Evolutionary conservation across 257 asterid genomes (phyloP).

Genomic region (Nicotiana sylvestris): DNA sequence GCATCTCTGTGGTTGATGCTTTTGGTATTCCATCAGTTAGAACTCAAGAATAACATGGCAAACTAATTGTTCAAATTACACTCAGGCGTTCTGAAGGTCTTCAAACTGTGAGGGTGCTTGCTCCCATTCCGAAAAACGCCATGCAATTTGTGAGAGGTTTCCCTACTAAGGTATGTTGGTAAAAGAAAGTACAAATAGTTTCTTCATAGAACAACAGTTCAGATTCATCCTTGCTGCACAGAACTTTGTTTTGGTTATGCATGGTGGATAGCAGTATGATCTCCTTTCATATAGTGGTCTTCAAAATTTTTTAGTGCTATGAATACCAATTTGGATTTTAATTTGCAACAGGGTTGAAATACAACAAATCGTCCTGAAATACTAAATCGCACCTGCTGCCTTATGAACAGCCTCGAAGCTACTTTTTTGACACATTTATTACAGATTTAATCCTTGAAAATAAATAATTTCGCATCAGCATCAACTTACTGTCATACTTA

Average conservation of each 20-base stretch:
- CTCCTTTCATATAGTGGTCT: conserved; percentile 1
- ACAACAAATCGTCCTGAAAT: background rate
- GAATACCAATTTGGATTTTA: background rate
- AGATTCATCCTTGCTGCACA: background rate
- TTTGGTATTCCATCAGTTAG: conserved; percentile 4
- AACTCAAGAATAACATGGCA: conserved; percentile 1
- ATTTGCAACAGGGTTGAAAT: background rate
- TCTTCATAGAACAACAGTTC: background rate
- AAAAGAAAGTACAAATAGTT: background rate
- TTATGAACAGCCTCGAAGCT: background rate
- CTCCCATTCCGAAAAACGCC: conserved; percentile 87
- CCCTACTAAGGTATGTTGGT: conserved; percentile 76
- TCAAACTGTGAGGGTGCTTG: conserved; percentile 72
- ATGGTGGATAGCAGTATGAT: background rate
- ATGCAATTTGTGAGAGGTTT: conserved; percentile 82
- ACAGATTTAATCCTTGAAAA: background rate
- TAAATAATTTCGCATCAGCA: background rate
- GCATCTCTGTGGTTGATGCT: background rate
- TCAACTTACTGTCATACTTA: background rate
- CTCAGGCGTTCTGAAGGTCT: conserved; percentile 85
- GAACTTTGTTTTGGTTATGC: background rate
- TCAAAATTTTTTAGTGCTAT: background rate
- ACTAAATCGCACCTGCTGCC: background rate
- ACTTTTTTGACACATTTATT: background rate
- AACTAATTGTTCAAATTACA: background rate